A percentile compares a stretch with the other conserved stretches of the same genome.
These are phyloP conservation scores for Vaccinium myrtillus DNA, from an alignment of 148 eudicot species.

Conservation along the genomic window DNA sequence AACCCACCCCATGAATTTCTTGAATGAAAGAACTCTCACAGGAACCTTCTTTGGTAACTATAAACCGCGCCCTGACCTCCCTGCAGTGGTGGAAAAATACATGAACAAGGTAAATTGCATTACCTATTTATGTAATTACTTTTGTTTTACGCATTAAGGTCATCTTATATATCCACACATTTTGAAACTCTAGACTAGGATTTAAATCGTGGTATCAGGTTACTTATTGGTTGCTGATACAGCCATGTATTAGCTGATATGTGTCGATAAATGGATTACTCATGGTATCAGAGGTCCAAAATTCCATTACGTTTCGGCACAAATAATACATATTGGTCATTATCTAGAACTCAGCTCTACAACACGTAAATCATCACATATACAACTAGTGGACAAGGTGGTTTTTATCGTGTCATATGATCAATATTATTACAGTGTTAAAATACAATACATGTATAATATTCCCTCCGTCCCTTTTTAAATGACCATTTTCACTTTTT, in stretches of 20 bases:
- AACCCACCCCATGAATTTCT: constrained; percentile 60
- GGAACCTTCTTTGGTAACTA: constrained; percentile 89
- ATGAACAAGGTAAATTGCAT: constrained; percentile 53
- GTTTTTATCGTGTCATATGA: neutral
- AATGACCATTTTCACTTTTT: no score
- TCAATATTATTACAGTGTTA: neutral
- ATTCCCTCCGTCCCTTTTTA: no score
- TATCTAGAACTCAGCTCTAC: neutral
- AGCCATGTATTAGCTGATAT: no score
- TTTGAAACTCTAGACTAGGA: neutral
- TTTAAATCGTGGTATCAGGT: no score
- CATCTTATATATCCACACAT: neutral
- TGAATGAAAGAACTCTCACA: constrained; percentile 74
- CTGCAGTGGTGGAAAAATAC: constrained; percentile 65
- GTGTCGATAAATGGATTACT: no score
- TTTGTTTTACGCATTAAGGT: neutral
- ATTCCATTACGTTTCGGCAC: no score
- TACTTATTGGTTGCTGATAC: no score
- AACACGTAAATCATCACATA: neutral
- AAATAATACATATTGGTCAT: no score
- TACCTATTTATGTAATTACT: neutral
- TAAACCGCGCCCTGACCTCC: constrained; percentile 67
- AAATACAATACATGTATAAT: neutral
- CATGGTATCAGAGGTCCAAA: neutral
- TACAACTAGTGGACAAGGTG: neutral